Base-by-base conservation (phyloP, 176 grass and related monocot genomes). In the Phragmites australis region DNA sequence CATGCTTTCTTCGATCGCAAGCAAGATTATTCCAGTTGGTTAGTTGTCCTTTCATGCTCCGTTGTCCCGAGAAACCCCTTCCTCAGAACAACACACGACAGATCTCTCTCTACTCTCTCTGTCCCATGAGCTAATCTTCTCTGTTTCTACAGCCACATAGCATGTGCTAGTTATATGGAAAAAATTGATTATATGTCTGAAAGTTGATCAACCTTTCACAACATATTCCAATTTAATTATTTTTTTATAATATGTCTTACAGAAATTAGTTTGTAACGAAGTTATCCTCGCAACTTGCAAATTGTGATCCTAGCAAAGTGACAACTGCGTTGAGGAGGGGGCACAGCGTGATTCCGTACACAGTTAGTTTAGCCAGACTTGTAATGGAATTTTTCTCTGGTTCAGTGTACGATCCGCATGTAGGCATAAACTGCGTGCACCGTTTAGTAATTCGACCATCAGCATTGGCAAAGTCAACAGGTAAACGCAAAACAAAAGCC, bases 1-100 rank as follows among this genome's bases (percentile, higher is more conserved):
- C 56, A 32, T 65, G 83, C 17, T 73, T 53, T 57, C 57, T 85
- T 85, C 56, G 17, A 79, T 72, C 34, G 56, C 67, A 72, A 65
- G 83, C 72, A 56, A 59, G 54, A 60, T 27, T 68, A 51, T 34
- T 32, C 30, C 39, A 5, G 27, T 13, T 60, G 34, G 70, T 40
- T 69, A 46, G 55, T 1, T 22, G 73, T 76, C 82, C 72, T 40
- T 42, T 13, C 72, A 14, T 68, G 82, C 53, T 25, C 63, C n/a
- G 72, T 71, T 70, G 74, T 85, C 32, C 51, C 74, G 45, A 21
- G 48, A 45, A 48, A 17, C 52, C 30, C 30, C 15, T 69, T 40
- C 69, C 62, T 47, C 19, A 31, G 3, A 53, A 32, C 30, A 75
- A 75, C 71, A 76, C 49, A 56, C 45, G 70, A 52, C 57, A 64